Evolutionary conservation across 768 basidiomycete species (phyloP).

Genomic region (Lactarius pseudohatsudake): DNA sequence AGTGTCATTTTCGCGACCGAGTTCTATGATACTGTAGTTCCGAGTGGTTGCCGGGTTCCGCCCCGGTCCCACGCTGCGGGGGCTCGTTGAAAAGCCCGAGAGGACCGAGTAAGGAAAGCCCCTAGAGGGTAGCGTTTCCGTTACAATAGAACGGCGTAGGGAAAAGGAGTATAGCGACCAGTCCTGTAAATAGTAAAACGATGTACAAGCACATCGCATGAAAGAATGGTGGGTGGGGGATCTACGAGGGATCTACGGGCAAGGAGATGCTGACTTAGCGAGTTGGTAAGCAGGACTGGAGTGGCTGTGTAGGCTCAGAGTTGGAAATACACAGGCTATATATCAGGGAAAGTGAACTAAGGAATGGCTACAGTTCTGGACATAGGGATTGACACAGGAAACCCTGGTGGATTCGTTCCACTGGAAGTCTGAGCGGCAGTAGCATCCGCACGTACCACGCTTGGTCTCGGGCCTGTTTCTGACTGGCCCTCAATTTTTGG

Average conservation of each 20-base stretch:
- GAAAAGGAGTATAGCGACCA: neutral
- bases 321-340: too few species aligned
- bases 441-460: too few species aligned
- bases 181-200: neutral
- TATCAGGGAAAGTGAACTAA: too few species aligned
- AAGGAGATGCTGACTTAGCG: neutral
- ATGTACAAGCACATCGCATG: neutral
- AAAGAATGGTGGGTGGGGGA: neutral
- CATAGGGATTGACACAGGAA: too few species aligned
- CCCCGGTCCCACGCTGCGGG: neutral
- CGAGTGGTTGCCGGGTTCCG: neutral
- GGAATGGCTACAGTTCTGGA: too few species aligned
- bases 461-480: too few species aligned
- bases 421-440: too few species aligned
- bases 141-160: neutral
- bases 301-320: too few species aligned
- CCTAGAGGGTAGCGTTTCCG: neutral
- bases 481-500: too few species aligned
- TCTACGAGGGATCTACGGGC: neutral
- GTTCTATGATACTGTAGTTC: neutral
- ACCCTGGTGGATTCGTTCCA: too few species aligned
- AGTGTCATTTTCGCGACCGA: conserved; percentile 2
- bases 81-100: conserved; percentile 6
- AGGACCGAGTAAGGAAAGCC: conserved; percentile 13
- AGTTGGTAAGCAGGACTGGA: too few species aligned